phyloP scores from a whole-genome alignment of 176 grass and related monocot species.

The Cenchrus fungigraminus region DNA sequence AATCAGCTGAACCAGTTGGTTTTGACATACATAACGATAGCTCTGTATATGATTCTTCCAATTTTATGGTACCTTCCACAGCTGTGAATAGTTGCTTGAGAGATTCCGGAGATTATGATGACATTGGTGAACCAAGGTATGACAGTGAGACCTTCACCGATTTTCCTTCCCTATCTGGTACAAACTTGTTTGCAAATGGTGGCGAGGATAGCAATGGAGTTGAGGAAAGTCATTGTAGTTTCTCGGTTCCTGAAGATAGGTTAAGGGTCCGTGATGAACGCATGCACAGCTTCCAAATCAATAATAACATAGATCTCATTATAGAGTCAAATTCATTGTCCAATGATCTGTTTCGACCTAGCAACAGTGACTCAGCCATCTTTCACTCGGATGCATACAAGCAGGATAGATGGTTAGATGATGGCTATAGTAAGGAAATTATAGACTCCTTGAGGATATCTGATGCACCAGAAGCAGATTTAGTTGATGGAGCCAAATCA shows the following conservation, averaged over 20 bases:
- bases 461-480: slow-evolving; percentile 68
- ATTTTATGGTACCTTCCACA: slow-evolving; percentile 40
- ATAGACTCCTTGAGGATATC: slow-evolving; percentile 69
- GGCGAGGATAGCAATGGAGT: slow-evolving; percentile 45
- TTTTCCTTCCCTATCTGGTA: slow-evolving; percentile 65
- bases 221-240: slow-evolving; percentile 50
- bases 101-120: slow-evolving; percentile 59
- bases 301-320: slow-evolving; percentile 93
- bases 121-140: slow-evolving; percentile 78
- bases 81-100: slow-evolving; percentile 59
- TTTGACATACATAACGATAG: slow-evolving; percentile 58
- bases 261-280: slow-evolving; percentile 48
- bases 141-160: slow-evolving; percentile 67
- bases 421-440: slow-evolving; percentile 59
- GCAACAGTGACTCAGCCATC: slow-evolving; percentile 57
- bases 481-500: slow-evolving; percentile 52
- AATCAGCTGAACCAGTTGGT: slow-evolving; percentile 66
- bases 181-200: slow-evolving; percentile 71
- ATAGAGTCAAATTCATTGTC: slow-evolving; percentile 77
- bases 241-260: slow-evolving; percentile 56
- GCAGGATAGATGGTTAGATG: slow-evolving; percentile 61
- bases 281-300: slow-evolving; percentile 95
- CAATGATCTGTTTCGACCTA: slow-evolving; percentile 52
- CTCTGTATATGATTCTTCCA: slow-evolving; percentile 51
- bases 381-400: slow-evolving; percentile 59